Evolutionary conservation across 2,329 filamentous ascomycete species (phyloP), one percentile per base, ranked within the genome.

Genomic region (Trichoderma sp.): DNA sequence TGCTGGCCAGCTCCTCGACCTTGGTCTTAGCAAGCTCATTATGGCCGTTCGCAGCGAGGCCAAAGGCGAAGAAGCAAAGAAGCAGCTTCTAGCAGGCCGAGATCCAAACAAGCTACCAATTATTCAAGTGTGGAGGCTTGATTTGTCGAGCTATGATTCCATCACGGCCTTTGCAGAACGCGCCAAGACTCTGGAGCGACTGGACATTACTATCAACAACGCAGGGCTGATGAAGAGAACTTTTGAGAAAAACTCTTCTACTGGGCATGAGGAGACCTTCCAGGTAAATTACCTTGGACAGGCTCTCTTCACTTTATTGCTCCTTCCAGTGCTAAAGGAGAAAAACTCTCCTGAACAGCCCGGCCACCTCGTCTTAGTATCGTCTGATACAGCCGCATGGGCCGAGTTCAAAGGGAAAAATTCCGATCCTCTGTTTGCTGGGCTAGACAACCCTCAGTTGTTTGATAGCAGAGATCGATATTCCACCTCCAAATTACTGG

Each of bases 141-240:
- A 66, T 56, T 21, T 66, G 24, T 66, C 61, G 0, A 46, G 37
- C n/a, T 58, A 66, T 66, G 61, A 66, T 14, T 66, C 61, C 2
- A 66, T 66, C 51, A n/a, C 14, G 3, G 34, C 51, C 13, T 66
- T 66, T 34, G 52, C 37, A 13, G 61, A 66, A 6, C 51, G 52
- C 18, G 1, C 52, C n/a, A 66, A 66, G 14, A 14, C 61, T 3
- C 37, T 66, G 4, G 26, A 56, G 13, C 52, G 61, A 5, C 61
- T 66, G 10, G 61, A 66, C 13, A 66, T 66, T 1, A 37, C n/a
- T 26, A 46, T 66, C 13, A 51, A 56, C 18, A 66, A 66, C 14
- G 61, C 52, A 14, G 61, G 61, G 16, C 52, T 66, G 2, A 10
- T 58, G 4, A 66, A 66, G 52, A 66, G n/a, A 3, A n/a, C 16